Percentiles rank a stretch among this genome's conserved stretches.
phyloP scores from a whole-genome alignment of 345 rosid species.

The Arabidopsis thaliana region TAIR10.1 NC_003070.9:4015501-4016000 shows the following conservation, averaged over 20 bases:
- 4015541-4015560: not conserved
- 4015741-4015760: not conserved
- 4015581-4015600: not conserved
- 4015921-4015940: constrained; percentile 71
- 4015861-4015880: constrained; percentile 91
- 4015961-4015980: constrained; percentile 53
- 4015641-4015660: not conserved
- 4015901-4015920: constrained; percentile 77
- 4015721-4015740: not conserved
- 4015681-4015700: constrained; percentile 13
- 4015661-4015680: constrained; percentile 23
- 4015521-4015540: too few species aligned
- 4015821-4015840: constrained; percentile 57
- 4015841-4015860: constrained; percentile 68
- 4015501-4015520: constrained; percentile 27
- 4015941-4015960: constrained; percentile 67
- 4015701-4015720: not conserved
- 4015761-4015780: not conserved
- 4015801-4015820: constrained; percentile 28
- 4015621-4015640: not conserved
- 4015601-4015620: not conserved
- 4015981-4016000: constrained; percentile 67
- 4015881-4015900: constrained; percentile 89
- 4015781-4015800: constrained; percentile 7
- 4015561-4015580: not conserved